Evolutionary conservation across 2,329 filamentous ascomycete species (phyloP), one percentile per base, ranked within the genome.

Genomic region (Claviceps sp.): DNA sequence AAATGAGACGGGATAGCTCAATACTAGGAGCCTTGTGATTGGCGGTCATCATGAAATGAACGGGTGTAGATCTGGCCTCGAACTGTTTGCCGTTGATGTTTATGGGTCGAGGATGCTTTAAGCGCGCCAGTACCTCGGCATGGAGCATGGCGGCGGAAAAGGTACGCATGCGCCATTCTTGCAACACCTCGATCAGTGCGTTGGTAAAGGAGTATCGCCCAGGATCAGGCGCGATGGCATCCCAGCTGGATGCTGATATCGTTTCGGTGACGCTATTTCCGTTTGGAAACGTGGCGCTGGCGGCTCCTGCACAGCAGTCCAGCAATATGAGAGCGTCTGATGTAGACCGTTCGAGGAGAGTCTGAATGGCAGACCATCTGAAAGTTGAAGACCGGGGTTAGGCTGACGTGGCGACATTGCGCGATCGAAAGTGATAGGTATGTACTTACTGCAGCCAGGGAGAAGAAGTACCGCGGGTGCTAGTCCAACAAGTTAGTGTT

Each of bases 11-110:
- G 5, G 71, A 71, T 39, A 81, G 63, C 59, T 81, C 77, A 44
- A 81, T 81, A 52, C 77, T 80, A 0, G 76, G 75, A 1, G 75
- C 76, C 53, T 70, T 76, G 59, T 80, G 77, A 53, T 81, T 79
- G 17, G 75, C 70, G 2, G 78, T 81, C 76, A 80, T 80, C 75
- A 81, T 81, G 58, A 80, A 80, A 57, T 81, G 78, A 4, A 81
- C 76, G 0, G 78, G 77, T 0, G 78, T 81, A 2, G 77, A 77
- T 41, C 77, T 72, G 39, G 75, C 74, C 58, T 81, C 77, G 47
- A 78, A 78, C 17, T 74, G 70, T 62, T 74, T 77, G 50, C 78
- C 78, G 56, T 81, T 78, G 57, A 77, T 73, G 52, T 74, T 71
- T 56, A 79, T 74, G 19, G 77, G 77, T 7, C 77, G 68, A 5